Percentiles rank a stretch among this genome's conserved stretches.
These are phyloP conservation scores for Aureobasidium zeae DNA, from an alignment of 2,329 filamentous ascomycete genomes.

Conservation along the genomic window DNA sequence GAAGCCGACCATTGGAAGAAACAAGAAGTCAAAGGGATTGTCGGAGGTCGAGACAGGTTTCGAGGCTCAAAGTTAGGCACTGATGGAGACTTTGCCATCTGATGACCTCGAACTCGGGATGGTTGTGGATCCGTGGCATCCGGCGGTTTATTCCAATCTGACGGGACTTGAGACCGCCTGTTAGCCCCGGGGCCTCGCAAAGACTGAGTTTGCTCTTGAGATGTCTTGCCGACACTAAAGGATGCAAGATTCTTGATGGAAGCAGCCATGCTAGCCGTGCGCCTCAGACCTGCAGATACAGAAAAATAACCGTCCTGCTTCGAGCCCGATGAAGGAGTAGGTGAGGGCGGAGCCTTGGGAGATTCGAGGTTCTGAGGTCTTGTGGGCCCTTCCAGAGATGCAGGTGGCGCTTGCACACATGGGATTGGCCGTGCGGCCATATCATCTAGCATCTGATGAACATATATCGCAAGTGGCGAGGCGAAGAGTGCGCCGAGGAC, in stretches of 20 bases:
- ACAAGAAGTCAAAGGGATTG: constrained; percentile 67
- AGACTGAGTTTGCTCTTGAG: constrained; percentile 12
- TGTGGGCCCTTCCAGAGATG: constrained; percentile 9
- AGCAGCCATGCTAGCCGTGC: constrained; percentile 56
- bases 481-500: constrained; percentile 69
- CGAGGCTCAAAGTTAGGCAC: constrained; percentile 64
- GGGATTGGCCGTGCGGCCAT: constrained; percentile 35
- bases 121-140: constrained; percentile 64
- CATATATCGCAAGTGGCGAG: constrained; percentile 63
- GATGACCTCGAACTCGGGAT: constrained; percentile 53
- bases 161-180: constrained; percentile 43
- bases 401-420: constrained; percentile 19
- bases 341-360: constrained; percentile 35
- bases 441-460: constrained; percentile 65
- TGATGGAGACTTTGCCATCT: constrained; percentile 66
- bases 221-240: constrained; percentile 30
- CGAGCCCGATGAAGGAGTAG: constrained; percentile 39
- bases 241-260: constrained; percentile 54
- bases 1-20: constrained; percentile 94
- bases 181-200: constrained; percentile 18
- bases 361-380: constrained; percentile 25
- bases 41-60: constrained; percentile 48
- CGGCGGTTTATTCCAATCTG: constrained; percentile 56
- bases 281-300: constrained; percentile 49
- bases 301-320: constrained; percentile 48